phyloP scores from a whole-genome alignment of 1,139 yeast species.

The Pichia sp. region DNA sequence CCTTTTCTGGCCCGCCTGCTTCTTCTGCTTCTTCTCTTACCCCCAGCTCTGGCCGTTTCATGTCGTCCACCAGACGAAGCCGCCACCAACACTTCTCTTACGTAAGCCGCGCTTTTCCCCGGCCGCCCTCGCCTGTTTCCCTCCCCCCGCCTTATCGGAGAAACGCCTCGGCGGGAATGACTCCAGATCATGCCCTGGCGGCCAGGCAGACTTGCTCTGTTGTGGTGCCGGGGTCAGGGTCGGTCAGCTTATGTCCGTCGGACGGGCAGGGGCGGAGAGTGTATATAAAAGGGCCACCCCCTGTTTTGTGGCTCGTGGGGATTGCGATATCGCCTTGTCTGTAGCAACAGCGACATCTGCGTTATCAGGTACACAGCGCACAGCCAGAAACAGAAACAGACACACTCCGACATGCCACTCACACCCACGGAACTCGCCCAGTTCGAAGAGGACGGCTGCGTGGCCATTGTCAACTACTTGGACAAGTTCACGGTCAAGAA shows the following conservation, averaged over 20 bases:
- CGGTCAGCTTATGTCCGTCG: background rate
- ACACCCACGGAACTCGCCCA: conserved; percentile 41
- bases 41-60: background rate
- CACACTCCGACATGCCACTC: conserved; percentile 22
- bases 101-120: background rate
- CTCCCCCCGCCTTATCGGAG: conserved; percentile 2
- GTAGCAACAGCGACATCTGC: too few species aligned
- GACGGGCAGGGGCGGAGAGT: background rate
- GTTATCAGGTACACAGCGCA: too few species aligned
- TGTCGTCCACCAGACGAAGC: background rate
- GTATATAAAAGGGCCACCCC: background rate
- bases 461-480: conserved; percentile 57
- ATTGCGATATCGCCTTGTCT: too few species aligned
- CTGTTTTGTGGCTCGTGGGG: background rate
- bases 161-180: background rate
- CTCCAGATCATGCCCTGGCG: background rate
- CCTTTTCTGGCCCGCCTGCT: background rate
- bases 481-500: conserved; percentile 37
- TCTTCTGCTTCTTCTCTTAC: background rate
- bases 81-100: background rate
- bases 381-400: background rate
- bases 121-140: background rate
- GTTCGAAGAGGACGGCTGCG: conserved; percentile 57
- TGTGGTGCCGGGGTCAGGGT: background rate
- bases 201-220: background rate